phyloP scores from a whole-genome alignment of 352 stramenopile species.

The Sclerospora graminicola region DNA sequence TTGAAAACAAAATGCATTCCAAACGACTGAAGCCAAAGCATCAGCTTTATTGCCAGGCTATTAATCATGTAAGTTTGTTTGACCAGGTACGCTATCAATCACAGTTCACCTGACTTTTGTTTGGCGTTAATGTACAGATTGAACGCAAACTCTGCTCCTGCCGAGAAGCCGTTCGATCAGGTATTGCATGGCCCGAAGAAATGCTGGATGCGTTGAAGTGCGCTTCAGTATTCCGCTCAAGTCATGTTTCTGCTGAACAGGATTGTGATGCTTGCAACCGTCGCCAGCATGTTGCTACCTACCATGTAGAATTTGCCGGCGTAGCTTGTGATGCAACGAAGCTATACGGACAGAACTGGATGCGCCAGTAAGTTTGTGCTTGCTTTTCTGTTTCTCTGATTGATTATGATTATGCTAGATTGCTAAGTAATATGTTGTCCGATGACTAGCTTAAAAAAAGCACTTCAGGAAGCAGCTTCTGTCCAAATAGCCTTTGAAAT shows the following conservation, averaged over 20 bases:
- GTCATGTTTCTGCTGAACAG: constrained; percentile 16
- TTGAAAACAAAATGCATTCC: constrained; percentile 52
- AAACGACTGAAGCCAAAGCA: constrained; percentile 25
- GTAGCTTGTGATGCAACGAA: constrained; percentile 48
- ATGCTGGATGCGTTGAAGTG: constrained; percentile 46
- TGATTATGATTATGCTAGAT: background rate
- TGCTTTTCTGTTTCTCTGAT: background rate
- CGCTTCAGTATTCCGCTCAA: constrained; percentile 32
- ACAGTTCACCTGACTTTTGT: background rate
- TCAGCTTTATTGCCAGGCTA: constrained; percentile 41
- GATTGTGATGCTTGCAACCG: constrained; percentile 75
- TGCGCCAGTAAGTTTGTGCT: constrained; percentile 26
- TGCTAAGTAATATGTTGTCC: background rate
- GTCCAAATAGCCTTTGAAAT: constrained; percentile 45
- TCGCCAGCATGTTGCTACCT: constrained; percentile 47
- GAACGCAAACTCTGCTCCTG: constrained; percentile 63
- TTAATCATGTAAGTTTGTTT: constrained; percentile 39
- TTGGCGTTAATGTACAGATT: constrained; percentile 27
- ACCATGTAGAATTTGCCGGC: constrained; percentile 45
- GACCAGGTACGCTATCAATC: background rate
- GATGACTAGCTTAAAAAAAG: constrained; percentile 26
- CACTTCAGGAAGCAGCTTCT: constrained; percentile 18
- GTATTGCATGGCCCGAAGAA: constrained; percentile 55
- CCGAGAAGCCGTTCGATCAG: constrained; percentile 53
- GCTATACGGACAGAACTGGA: constrained; percentile 62